These are phyloP conservation scores for Fagus sylvatica DNA, from an alignment of 306 rosid species.

Conservation along the genomic window DNA sequence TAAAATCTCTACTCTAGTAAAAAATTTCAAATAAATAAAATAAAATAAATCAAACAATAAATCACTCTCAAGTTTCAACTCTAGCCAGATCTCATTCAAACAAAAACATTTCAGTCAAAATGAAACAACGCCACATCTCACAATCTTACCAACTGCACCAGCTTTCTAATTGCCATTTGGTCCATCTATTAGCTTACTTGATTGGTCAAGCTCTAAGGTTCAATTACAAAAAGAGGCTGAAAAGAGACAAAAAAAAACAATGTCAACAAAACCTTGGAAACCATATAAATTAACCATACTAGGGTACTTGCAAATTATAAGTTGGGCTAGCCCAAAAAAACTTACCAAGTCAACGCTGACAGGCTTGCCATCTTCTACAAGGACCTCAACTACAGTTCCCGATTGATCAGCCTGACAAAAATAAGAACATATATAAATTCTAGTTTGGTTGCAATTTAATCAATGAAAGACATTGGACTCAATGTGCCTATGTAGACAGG, in stretches of 20 bases:
- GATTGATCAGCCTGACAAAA: conserved; percentile 68
- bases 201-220: conserved; percentile 45
- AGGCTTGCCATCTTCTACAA: conserved; percentile 58
- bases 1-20: background rate
- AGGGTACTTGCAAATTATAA: background rate
- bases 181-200: conserved; percentile 27
- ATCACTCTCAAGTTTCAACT: conserved; percentile 40
- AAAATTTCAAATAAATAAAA: background rate
- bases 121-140: conserved; percentile 29
- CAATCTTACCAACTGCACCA: conserved; percentile 28
- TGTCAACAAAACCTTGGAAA: conserved; percentile 5
- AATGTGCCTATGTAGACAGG: background rate
- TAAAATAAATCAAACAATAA: conserved; percentile 31
- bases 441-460: background rate
- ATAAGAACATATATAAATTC: background rate
- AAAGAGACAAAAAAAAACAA: conserved; percentile 14
- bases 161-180: conserved; percentile 10
- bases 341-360: conserved; percentile 64
- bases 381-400: conserved; percentile 62
- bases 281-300: conserved; percentile 1
- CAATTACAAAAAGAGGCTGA: conserved; percentile 74
- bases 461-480: background rate
- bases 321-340: conserved; percentile 19
- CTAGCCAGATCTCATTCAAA: conserved; percentile 32
- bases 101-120: conserved; percentile 46